Evolutionary conservation across 225 moss, liverwort and hornwort genomes (phyloP), one percentile per base, ranked within the genome.

Genomic region (Lunularia cruciata): DNA sequence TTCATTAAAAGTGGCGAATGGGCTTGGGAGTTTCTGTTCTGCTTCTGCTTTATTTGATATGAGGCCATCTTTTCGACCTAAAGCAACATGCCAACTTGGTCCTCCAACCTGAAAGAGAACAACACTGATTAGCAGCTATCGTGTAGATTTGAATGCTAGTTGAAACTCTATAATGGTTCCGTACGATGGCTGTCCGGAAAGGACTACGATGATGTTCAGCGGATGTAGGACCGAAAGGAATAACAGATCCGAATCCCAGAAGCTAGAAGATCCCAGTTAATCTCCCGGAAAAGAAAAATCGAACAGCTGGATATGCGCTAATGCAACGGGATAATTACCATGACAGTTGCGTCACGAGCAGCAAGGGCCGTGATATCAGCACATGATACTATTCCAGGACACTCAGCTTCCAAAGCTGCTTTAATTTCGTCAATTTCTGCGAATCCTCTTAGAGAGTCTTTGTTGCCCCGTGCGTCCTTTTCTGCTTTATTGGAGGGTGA

Each of bases 311-410:
- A n/a, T n/a, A n/a, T n/a, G n/a, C n/a, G n/a, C n/a, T n/a, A n/a
- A n/a, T n/a, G n/a, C n/a, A n/a, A n/a, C n/a, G n/a, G n/a, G n/a
- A n/a, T n/a, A n/a, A n/a, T n/a, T n/a, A 65, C 64, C 30, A 15
- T 32, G 27, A 34, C 68, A 7, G 72, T 72, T 22, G 72, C 72
- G 52, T 80, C 76, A 23, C 72, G 72, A 46, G 76, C 76, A 6
- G 20, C 28, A 26, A 80, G 4, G 1, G 74, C 80, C 15, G 76
- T 66, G 9, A 80, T 49, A 48, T 76, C 80, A 33, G 80, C 76
- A 20, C 80, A 80, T 5, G 80, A 80, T 9, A 80, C 80, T 4
- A 26, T 39, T 9, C 45, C 67, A 0, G 61, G 19, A 55, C 80
- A 80, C 15, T 23, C 18, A 11, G 42, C 28, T 65, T 80, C 80